phyloP scores from a whole-genome alignment of 1,284 basidiomycete species.

The Ganoderma meredithae region DNA sequence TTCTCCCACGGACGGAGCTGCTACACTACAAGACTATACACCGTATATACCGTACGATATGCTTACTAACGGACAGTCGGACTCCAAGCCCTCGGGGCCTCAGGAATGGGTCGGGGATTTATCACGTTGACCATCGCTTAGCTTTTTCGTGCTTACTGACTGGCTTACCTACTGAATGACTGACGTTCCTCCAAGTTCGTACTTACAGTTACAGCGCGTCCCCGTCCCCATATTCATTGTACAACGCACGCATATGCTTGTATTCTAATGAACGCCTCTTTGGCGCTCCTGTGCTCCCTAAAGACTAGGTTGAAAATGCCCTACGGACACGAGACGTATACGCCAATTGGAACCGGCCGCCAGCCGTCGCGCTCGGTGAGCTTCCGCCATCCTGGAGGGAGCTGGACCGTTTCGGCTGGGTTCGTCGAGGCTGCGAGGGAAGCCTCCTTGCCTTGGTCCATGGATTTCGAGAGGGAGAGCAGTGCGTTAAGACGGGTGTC shows the following conservation, averaged over 20 bases:
- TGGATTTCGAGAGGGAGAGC: slow-evolving; percentile 30
- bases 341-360: slow-evolving; percentile 73
- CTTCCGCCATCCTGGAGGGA: slow-evolving; percentile 59
- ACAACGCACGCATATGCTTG: slow-evolving; percentile 7
- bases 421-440: background rate
- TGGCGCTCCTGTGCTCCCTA: background rate
- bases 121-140: background rate
- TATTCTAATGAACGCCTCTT: background rate
- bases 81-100: background rate
- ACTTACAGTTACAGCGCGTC: background rate
- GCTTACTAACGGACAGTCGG: background rate
- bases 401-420: background rate
- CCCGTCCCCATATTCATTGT: background rate
- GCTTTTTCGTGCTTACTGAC: background rate
- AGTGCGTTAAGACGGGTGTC: slow-evolving; percentile 56
- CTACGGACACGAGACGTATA: slow-evolving; percentile 41
- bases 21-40: background rate
- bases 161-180: background rate
- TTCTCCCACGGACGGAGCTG: background rate
- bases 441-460: background rate
- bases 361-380: slow-evolving; percentile 54
- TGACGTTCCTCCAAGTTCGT: background rate
- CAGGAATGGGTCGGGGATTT: background rate
- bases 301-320: background rate
- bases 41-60: background rate